phyloP scores from a whole-genome alignment of 208 protist genomes.

The Crithidia thermophila region DNA sequence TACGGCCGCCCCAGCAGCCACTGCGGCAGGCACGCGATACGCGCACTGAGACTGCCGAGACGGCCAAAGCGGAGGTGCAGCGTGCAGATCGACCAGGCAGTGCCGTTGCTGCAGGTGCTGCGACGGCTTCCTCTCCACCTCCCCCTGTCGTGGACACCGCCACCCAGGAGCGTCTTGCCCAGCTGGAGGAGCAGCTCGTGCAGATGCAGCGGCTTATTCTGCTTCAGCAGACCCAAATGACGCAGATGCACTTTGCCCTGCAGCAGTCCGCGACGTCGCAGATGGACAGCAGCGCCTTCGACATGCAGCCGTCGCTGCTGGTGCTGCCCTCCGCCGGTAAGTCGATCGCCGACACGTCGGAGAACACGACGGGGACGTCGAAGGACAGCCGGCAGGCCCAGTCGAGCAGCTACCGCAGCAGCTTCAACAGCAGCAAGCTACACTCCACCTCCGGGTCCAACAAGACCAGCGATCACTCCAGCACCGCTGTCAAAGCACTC shows the following conservation, averaged over 20 bases:
- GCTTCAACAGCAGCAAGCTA: constrained; percentile 13
- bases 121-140: neutral
- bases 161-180: constrained; percentile 1
- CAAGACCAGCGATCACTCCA: neutral
- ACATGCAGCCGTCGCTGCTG: constrained; percentile 8
- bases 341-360: neutral
- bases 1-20: no score
- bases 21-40: no score
- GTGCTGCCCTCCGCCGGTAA: neutral
- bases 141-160: neutral
- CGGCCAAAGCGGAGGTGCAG: no score
- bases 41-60: no score
- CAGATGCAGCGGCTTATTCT: constrained; percentile 12
- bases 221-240: constrained; percentile 2
- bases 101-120: neutral
- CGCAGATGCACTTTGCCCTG: constrained; percentile 8
- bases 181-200: constrained; percentile 3
- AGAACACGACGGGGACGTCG: neutral
- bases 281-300: constrained; percentile 1
- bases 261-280: neutral
- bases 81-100: no score
- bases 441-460: neutral
- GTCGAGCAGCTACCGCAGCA: constrained; percentile 11
- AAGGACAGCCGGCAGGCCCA: constrained; percentile 12
- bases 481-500: no score